Conservation (phyloP, 2,329 filamentous ascomycete genomes). For the Diaporthe sp. region DNA sequence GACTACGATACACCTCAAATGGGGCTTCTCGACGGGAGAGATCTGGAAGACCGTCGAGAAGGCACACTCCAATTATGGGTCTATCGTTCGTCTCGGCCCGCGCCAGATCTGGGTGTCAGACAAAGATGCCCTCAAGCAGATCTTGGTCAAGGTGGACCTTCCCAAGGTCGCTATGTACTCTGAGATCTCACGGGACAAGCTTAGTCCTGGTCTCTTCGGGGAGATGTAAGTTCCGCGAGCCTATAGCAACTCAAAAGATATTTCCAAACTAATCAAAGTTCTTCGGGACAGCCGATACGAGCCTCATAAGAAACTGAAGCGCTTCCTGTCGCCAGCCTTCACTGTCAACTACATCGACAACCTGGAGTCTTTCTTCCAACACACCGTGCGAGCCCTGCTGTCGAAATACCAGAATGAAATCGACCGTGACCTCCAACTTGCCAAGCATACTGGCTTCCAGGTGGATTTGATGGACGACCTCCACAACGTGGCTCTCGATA, state of each 20-base stretch:
- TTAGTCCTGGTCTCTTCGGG: conserved; percentile 9
- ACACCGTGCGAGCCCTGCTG: conserved; percentile 41
- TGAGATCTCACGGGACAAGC: conserved; percentile 19
- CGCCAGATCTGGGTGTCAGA: conserved; percentile 54
- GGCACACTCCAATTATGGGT: conserved; percentile 51
- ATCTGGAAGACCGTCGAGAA: conserved; percentile 27
- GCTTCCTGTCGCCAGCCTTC: conserved; percentile 46
- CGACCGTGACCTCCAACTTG: conserved; percentile 2
- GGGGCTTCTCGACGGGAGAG: conserved; percentile 21
- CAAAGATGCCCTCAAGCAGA: conserved; percentile 34
- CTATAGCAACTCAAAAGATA: background rate
- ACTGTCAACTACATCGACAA: conserved; percentile 47
- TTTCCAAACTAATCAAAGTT: background rate
- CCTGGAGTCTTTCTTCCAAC: conserved; percentile 44
- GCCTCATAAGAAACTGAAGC: conserved; percentile 46
- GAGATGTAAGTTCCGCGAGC: background rate
- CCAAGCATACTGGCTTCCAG: conserved; percentile 42
- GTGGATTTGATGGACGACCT: conserved; percentile 47
- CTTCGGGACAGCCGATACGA: conserved; percentile 41
- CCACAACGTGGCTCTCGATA: conserved; percentile 47
- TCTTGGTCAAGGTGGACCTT: conserved; percentile 75
- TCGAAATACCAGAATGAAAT: conserved; percentile 40
- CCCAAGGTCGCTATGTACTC: background rate
- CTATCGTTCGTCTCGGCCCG: conserved; percentile 55
- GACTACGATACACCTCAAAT: conserved; percentile 10